Percentiles rank a stretch among this genome's conserved stretches.
phyloP scores from a whole-genome alignment of 768 basidiomycete genomes.

The Xerocomellus chrysenteron region DNA sequence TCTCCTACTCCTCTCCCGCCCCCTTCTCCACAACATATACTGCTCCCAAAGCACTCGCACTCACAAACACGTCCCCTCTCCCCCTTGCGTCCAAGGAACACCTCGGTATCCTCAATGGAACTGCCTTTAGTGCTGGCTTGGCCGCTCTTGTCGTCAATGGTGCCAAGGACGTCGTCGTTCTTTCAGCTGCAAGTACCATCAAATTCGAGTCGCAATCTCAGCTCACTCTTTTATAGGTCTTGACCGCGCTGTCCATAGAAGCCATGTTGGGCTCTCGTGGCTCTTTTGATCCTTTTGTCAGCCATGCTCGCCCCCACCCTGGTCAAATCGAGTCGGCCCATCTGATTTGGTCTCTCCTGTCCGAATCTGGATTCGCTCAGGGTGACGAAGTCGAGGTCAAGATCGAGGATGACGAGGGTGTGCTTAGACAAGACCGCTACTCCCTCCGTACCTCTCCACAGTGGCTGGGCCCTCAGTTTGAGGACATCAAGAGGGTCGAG shows the following conservation, averaged over 20 bases:
- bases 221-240: conserved; percentile 42
- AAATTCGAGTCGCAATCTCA: too few species aligned
- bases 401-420: conserved; percentile 69
- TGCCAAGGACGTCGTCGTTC: conserved; percentile 62
- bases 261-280: conserved; percentile 72
- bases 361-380: conserved; percentile 67
- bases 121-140: conserved; percentile 81
- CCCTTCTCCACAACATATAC: conserved; percentile 11
- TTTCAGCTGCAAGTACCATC: conserved; percentile 39
- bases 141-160: conserved; percentile 72
- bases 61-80: conserved; percentile 62
- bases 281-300: conserved; percentile 78
- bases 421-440: conserved; percentile 76
- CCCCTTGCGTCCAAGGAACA: conserved; percentile 74
- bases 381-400: conserved; percentile 70
- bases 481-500: conserved; percentile 68
- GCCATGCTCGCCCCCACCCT: conserved; percentile 74
- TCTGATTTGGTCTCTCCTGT: conserved; percentile 66
- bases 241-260: conserved; percentile 83
- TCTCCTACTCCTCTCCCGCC: neutral
- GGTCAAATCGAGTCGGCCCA: conserved; percentile 80
- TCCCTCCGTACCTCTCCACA: conserved; percentile 72
- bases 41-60: conserved; percentile 51
- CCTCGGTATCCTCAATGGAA: conserved; percentile 80
- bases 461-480: conserved; percentile 83